Base-by-base conservation (phyloP, 371 early-diverging fungal species). In the Haplosporangium sp. region DNA sequence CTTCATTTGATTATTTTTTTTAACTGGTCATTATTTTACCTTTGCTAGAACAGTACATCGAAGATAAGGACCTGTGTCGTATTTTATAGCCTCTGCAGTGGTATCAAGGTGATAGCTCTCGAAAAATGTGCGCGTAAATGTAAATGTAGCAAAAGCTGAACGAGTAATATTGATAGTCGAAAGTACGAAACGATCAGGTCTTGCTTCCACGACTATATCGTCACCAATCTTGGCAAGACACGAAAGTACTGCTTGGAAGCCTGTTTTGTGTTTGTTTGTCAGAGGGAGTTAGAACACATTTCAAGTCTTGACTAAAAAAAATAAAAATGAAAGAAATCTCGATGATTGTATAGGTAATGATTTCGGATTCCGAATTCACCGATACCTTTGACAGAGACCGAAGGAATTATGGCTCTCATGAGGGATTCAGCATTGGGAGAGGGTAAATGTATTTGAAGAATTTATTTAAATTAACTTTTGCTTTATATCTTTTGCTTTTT, bases 381-480 rank as follows among this genome's bases (percentile, higher is more conserved):
- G 27, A 53, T 63, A 77, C 77, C 77, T 72, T 72, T 77, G 57
- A 77, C 65, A 39, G 77, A 77, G 42, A 72, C 38, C 34, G 69
- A 72, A 27, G 77, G 77, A 47, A 77, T 72, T 55, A 77, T 61
- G 53, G 77, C 77, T 60, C 69, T 68, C 77, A 77, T 77, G 66
- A 65, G 17, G 58, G 44, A 57, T 34, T 20, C 42, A 37, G 15
- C 55, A 60, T 65, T 45, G 15, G 62, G 47, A 47, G 8, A 27
- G 47, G 45, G 27, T 27, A 17, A 35, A 38, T 39, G 35, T 1
- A 38, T 1, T n/a, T 8, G 39, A 34, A 52, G 53, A 53, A 59
- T 59, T 17, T n/a, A 38, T 20, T 57, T 3, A 7, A 35, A 7
- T 34, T n/a, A 19, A 9, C 7, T 37, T 45, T 38, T 66, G 13